A percentile compares a stretch with the other conserved stretches of the same genome.
Conservation (phyloP, 169 alveolate species). For the Plasmodium sp. region DNA sequence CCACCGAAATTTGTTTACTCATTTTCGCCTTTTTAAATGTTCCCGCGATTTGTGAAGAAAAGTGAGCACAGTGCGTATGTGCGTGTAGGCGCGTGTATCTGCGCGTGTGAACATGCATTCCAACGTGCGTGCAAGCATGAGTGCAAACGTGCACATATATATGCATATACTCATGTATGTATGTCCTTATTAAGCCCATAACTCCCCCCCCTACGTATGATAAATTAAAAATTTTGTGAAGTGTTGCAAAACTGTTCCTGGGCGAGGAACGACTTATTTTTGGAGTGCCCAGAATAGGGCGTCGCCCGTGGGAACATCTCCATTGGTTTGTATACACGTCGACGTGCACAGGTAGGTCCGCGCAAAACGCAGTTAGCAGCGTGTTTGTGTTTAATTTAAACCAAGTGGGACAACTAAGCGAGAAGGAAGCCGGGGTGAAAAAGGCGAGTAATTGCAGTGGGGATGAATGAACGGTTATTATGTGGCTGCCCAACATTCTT, state of each 20-base stretch:
- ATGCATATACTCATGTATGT: neutral
- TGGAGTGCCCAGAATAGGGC: neutral
- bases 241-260: neutral
- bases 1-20: constrained; percentile 25
- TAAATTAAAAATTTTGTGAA: neutral
- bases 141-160: neutral
- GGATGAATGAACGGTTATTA: neutral
- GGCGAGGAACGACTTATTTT: neutral
- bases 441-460: neutral
- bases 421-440: neutral
- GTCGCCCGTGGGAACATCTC: neutral
- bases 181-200: neutral
- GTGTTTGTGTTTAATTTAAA: neutral
- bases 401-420: neutral
- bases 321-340: neutral
- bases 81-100: neutral
- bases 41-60: neutral
- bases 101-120: neutral
- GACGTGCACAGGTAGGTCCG: neutral
- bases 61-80: neutral
- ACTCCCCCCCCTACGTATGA: neutral
- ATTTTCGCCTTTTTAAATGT: constrained; percentile 24
- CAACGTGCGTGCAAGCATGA: neutral
- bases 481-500: neutral
- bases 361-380: neutral